Base-by-base conservation (phyloP, 139 green algal genomes). In the Limnomonas spitsbergensis region DNA sequence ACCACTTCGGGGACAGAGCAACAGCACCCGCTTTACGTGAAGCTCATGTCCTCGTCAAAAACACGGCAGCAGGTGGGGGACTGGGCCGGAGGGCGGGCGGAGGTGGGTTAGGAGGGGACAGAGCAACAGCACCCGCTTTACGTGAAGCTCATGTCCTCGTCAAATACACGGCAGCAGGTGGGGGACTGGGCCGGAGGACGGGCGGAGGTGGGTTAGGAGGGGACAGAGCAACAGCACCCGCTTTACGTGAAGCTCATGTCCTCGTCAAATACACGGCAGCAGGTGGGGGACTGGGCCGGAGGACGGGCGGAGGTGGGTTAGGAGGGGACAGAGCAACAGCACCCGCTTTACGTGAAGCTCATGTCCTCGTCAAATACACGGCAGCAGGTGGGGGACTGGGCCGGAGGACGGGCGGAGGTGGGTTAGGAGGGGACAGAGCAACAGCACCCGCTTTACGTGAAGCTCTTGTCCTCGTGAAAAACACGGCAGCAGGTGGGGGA, bases 1-100 rank as follows among this genome's bases (percentile, higher is more conserved):
- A 86, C 81, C 14, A 89, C 84, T 34, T 73, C 35, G 29, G 72
- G 20, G 24, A 54, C 68, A 26, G 84, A 89, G 78, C 40, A 72
- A 14, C 35, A 79, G 2, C 81, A 83, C 72, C 61, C 69, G 27
- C 73, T 88, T 53, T 82, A 67, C 52, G 66, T 20, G 53, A 76
- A 78, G 24, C 69, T 87, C 53, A 78, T 83, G 40, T 40, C 29
- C 7, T 72, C 53, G 40, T 9, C 56, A 40, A 87, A 87, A 69
- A 32, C 29, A 1, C 40, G 78, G 29, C 42, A 76, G 53, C 75
- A 86, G 77, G 81, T 86, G 73, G 68, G 3, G 35, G 40, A 6
- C 20, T 69, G 31, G n/a, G 26, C 31, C 31, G 56, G 7, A 69
- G 56, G 26, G 56, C 56, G 14, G 26, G 56, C 14, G 56, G n/a